Conservation (phyloP, 2,329 filamentous ascomycete genomes). For the Aureobasidium sp. region DNA sequence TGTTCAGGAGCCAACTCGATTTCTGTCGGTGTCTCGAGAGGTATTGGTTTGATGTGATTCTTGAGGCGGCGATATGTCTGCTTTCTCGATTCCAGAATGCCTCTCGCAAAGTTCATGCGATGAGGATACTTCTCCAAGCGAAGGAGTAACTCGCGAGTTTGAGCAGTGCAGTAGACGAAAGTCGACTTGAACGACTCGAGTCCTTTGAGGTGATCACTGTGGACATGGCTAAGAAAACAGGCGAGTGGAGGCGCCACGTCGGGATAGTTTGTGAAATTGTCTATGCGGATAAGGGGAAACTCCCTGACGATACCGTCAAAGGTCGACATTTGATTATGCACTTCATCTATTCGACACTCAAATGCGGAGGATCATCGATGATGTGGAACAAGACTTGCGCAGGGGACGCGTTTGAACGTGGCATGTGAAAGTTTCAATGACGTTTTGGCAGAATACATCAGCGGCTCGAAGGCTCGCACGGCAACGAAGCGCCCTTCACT, state of each 20-base stretch:
- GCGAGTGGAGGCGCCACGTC: conserved; percentile 71
- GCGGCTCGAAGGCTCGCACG: neutral
- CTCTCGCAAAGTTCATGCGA: conserved; percentile 82
- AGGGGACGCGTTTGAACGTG: conserved; percentile 6
- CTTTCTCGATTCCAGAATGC: conserved; percentile 77
- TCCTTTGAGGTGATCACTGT: conserved; percentile 89
- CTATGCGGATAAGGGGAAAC: conserved; percentile 84
- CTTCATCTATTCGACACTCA: conserved; percentile 11
- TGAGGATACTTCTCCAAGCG: conserved; percentile 82
- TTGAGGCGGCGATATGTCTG: conserved; percentile 82
- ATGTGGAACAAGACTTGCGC: neutral
- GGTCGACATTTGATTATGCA: conserved; percentile 70
- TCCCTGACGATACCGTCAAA: conserved; percentile 78
- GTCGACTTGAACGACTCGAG: conserved; percentile 80
- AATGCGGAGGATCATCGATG: conserved; percentile 17
- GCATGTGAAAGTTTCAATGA: conserved; percentile 9
- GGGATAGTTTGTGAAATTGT: conserved; percentile 76
- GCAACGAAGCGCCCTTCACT: neutral
- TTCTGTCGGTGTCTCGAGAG: conserved; percentile 79
- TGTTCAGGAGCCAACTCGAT: conserved; percentile 78
- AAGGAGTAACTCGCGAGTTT: conserved; percentile 82
- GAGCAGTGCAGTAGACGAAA: conserved; percentile 91
- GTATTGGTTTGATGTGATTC: conserved; percentile 80
- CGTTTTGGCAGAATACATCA: neutral
- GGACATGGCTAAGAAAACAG: conserved; percentile 92